Base-by-base conservation (phyloP, 1,284 basidiomycete species). In the Wolfiporia cocos region DNA sequence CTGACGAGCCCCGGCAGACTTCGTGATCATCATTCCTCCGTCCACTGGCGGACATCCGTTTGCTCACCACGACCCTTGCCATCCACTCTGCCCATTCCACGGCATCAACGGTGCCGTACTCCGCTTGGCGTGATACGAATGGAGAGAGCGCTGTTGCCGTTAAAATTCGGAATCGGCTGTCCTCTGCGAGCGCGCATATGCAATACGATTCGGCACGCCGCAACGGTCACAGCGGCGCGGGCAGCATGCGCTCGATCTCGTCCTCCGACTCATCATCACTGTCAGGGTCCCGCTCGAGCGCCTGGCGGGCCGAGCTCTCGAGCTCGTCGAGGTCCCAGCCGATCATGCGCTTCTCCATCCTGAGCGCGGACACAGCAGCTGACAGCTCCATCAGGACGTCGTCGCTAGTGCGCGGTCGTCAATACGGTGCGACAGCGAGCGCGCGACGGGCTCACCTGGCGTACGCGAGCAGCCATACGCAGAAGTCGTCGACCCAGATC, bases 401-500 rank as follows among this genome's bases (percentile, higher is more conserved):
- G 42, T 89, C 82, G 44, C 85, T 89, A 50, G 26, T 9, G 26
- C 26, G 26, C 7, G 26, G 14, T 28, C 26, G 14, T 7, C 26
- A 7, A 28, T 28, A 28, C n/a, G 7, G 7, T 37, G 21, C 9
- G 26, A 47, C 14, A 39, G 34, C 21, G 20, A 34, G n/a, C 23
- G 22, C 43, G 34, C 43, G 41, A 41, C 23, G 20, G 6, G 61
- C 69, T 51, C 49, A 81, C 86, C 70, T 76, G 20, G 79, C 76
- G 54, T 69, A 68, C 12, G 71, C 66, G 53, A 85, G 81, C 29
- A 74, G 66, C 86, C 86, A 89, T 14, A 78, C 71, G 52, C 81
- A 85, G 53, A 86, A 81, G 55, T 89, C 87, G 49, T 88, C 81
- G 31, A 88, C 49, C 86, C 86, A 90, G 33, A 89, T 73, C 56